A percentile compares a stretch with the other conserved stretches of the same genome.
phyloP scores from a whole-genome alignment of 345 rosid genomes.

The Rhizophora mangle region DNA sequence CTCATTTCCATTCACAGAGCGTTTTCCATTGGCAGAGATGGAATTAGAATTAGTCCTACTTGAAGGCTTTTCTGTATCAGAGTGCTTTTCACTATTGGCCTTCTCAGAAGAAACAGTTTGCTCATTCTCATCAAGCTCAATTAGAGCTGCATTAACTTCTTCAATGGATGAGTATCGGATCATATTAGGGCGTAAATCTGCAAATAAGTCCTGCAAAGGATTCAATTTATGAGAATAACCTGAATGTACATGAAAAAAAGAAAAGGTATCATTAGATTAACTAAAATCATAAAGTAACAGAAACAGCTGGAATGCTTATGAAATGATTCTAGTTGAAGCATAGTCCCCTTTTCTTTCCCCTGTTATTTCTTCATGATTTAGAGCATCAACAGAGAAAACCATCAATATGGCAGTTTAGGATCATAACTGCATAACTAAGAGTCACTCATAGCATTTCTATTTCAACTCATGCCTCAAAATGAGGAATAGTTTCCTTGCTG shows the following conservation, averaged over 20 bases:
- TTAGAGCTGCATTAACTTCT: constrained; percentile 74
- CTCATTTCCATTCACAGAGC: constrained; percentile 42
- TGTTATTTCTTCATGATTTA: no score
- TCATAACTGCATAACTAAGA: no score
- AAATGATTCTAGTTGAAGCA: no score
- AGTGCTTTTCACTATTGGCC: constrained; percentile 54
- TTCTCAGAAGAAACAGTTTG: constrained; percentile 54
- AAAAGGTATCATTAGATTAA: neutral
- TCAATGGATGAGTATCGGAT: constrained; percentile 68
- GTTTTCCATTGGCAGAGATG: constrained; percentile 49
- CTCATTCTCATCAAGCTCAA: constrained; percentile 81
- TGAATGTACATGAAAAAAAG: neutral
- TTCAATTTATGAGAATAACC: constrained; percentile 23
- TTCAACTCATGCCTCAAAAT: neutral
- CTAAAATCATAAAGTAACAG: neutral
- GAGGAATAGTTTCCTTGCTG: neutral
- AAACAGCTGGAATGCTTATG: neutral
- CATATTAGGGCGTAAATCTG: constrained; percentile 82
- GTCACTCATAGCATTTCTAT: no score
- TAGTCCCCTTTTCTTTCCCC: no score
- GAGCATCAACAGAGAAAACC: no score
- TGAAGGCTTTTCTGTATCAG: constrained; percentile 55
- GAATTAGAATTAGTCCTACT: constrained; percentile 37
- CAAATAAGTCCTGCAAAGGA: constrained; percentile 80
- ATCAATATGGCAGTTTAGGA: no score